Base-by-base conservation (phyloP, 768 basidiomycete species). In the Xerocomus potaroensis region DNA sequence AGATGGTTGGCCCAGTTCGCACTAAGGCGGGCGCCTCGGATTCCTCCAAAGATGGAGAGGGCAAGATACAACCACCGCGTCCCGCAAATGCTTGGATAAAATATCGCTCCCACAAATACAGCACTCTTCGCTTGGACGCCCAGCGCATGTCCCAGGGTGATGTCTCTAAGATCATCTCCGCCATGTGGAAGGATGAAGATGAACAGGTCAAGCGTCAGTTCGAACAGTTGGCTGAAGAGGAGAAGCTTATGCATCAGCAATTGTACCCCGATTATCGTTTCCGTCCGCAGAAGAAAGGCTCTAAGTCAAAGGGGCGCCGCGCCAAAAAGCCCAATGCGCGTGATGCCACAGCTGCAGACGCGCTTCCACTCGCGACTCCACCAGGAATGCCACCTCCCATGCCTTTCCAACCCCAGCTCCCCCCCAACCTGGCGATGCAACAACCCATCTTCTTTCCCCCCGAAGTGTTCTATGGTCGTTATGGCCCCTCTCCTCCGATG, bases 81-180 rank as follows among this genome's bases (percentile, higher is more conserved):
- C 88, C 89, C 3, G 80, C 82, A 9, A 91, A 91, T 60, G 81
- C 88, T 0, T 91, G 87, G 86, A 91, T 91, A 48, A 53, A 91
- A 14, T 91, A 86, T 64, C 79, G 89, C 33, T 79, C 83, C 3
- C 74, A 79, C 50, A 80, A 76, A 58, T 69, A 78, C 34, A 66
- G 1, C 1, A 0, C 5, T 18, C 31, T 59, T 18, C 49, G 49
- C 23, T 64, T 49, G 61, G 68, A 10, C 61, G 47, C 53, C 29
- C 52, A 68, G 49, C 51, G 73, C 31, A 43, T 68, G 6, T 64
- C 77, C 6, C 87, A 89, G 60, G 78, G 79, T 4, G 73, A 76
- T 15, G 75, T 88, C 40, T 89, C 87, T 37, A 78, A 76, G 52
- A 50, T 75, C 16, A 81, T 91, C 46, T 74, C 81, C 9, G 40